Base-by-base conservation (phyloP, 23 red algal species). In the Gracilaria caudata region DNA sequence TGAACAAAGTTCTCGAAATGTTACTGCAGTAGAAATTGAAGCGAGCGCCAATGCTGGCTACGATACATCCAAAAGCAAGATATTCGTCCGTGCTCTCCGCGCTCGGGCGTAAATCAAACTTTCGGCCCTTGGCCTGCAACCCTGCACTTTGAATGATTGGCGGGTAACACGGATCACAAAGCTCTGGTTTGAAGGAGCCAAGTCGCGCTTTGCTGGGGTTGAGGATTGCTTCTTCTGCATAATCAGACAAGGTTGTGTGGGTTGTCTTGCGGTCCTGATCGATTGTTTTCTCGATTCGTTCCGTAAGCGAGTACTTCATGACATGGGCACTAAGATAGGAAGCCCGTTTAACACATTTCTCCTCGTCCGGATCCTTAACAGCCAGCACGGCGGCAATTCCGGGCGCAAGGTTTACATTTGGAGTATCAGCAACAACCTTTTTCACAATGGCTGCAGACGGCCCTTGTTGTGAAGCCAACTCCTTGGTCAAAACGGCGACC, bases 71-170 rank as follows among this genome's bases (percentile, higher is more conserved):
- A 75, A 92, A 84, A 16, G 53, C 64, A 7, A 98, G 79, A 55
- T 81, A 84, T 1, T 81, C 81, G 33, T 81, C 49, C 53, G 92
- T 92, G 68, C 92, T 95, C 61, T 83, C 76, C 4, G 96, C 96
- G 51, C 86, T 92, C 16, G 96, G 96, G 29, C 88, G 75, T 38
- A 98, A 74, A 66, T 98, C 93, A 81, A 92, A 98, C 43, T 76
- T 87, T 11, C 89, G 82, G 37, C 59, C 64, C 47, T 86, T 70
- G 4, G 83, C 40, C 20, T 88, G 41, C 45, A 55, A 40, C 35
- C 83, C 81, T 7, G 86, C 73, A 66, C 89, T 93, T 68, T 98
- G 96, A 28, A 98, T 84, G 30, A 98, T 98, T 23, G 96, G 96
- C 25, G 92, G 87, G 61, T 93, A 98, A 56, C 92, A 94, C 2